phyloP scores from a whole-genome alignment of 805 yeast genomes.

The Metschnikowia gruessii region DNA sequence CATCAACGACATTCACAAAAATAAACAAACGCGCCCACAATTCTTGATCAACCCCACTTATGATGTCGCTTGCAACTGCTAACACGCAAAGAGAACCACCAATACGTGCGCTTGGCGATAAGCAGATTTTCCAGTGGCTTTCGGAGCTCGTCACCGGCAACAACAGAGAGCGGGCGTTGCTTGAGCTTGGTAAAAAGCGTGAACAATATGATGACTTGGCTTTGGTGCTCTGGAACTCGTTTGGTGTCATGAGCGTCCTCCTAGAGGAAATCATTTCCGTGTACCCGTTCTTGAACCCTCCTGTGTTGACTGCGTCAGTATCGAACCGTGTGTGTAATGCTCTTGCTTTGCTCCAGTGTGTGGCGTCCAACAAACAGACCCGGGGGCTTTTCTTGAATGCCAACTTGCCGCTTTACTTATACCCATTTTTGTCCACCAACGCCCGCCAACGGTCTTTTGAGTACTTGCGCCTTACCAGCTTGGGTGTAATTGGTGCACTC shows the following conservation, averaged over 20 bases:
- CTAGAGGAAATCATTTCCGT: conserved; percentile 87
- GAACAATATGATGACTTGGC: conserved; percentile 95
- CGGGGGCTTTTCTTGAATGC: conserved; percentile 82
- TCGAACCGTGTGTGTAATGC: conserved; percentile 96
- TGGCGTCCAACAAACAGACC: conserved; percentile 92
- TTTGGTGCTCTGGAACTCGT: conserved; percentile 88
- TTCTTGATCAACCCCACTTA: too few relatives aligned
- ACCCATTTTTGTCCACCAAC: conserved; percentile 90
- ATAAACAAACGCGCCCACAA: too few relatives aligned
- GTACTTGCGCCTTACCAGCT: conserved; percentile 84
- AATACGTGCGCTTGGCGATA: conserved; percentile 49
- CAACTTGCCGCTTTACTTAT: conserved; percentile 85
- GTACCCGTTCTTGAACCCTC: conserved; percentile 87
- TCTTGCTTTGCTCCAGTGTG: conserved; percentile 89
- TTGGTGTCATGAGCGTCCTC: conserved; percentile 92
- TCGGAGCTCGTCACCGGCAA: conserved; percentile 87
- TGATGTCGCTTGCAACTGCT: conserved; percentile 1
- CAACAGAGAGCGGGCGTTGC: conserved; percentile 85
- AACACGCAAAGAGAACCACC: conserved; percentile 3
- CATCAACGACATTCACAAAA: too few relatives aligned
- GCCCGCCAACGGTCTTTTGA: conserved; percentile 92
- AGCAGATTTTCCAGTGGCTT: conserved; percentile 86
- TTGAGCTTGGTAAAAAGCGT: conserved; percentile 89
- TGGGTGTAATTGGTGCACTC: conserved; percentile 95
- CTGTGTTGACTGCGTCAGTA: conserved; percentile 76